Conservation (phyloP, 805 yeast species). For the Clavispora carvajalis region DNA sequence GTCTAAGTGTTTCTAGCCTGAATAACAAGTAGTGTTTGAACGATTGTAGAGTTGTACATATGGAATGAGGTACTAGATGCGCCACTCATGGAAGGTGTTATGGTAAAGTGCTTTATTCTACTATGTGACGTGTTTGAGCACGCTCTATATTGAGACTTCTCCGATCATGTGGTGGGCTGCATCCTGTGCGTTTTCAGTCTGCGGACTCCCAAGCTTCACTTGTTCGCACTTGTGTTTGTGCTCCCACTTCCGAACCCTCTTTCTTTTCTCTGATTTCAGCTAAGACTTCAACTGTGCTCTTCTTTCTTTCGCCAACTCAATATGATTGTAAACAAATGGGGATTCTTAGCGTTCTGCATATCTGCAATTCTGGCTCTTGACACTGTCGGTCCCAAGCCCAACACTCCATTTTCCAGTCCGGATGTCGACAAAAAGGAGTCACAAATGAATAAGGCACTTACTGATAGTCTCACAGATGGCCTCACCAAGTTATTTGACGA, state of each 20-base stretch:
- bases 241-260: neutral
- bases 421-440: neutral
- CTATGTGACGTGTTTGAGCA: too few species aligned
- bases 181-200: neutral
- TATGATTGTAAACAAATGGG: neutral
- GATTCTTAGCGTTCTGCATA: neutral
- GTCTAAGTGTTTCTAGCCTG: constrained; percentile 1
- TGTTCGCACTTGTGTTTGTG: neutral
- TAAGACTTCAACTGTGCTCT: neutral
- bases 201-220: neutral
- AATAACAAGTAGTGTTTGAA: neutral
- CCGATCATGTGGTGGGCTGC: too few species aligned
- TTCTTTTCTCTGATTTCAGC: neutral
- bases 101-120: too few species aligned
- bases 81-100: too few species aligned
- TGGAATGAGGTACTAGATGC: too few species aligned
- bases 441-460: neutral
- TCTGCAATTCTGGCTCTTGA: neutral
- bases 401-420: neutral
- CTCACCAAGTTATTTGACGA: neutral
- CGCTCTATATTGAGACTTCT: too few species aligned
- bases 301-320: neutral
- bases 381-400: neutral
- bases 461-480: neutral
- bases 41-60: neutral